Evolutionary conservation across 257 asterid species (phyloP).

Genomic region (Capsicum rhomboideum): DNA sequence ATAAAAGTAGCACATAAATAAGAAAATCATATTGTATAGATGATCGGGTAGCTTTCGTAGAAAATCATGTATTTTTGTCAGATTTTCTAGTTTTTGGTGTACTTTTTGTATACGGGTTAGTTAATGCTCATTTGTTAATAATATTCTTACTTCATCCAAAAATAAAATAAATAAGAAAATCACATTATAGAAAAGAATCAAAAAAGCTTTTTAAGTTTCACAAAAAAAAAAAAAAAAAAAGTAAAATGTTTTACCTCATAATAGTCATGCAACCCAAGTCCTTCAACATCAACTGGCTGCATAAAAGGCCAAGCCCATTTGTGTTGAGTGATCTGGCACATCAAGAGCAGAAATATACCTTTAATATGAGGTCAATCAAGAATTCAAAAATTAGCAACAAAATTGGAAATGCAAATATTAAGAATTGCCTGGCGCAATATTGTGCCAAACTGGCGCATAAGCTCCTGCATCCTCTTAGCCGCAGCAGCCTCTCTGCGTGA

Average conservation of each 20-base stretch:
- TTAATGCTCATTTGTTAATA: no score
- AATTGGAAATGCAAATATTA: not conserved
- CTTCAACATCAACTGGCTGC: conserved; percentile 98
- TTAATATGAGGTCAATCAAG: not conserved
- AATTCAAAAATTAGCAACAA: not conserved
- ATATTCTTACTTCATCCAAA: no score
- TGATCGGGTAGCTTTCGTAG: no score
- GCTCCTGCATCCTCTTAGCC: conserved; percentile 95
- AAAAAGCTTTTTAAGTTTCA: not conserved
- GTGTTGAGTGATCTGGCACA: conserved; percentile 80
- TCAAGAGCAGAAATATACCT: conserved; percentile 4
- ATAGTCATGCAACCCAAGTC: conserved; percentile 85
- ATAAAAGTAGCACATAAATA: not conserved
- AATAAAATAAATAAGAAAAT: no score
- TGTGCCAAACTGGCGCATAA: conserved; percentile 90
- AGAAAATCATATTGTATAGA: not conserved
- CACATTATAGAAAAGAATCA: not conserved
- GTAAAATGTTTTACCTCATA: conserved; percentile 43
- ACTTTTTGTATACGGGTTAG: no score
- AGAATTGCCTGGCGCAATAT: conserved; percentile 71
- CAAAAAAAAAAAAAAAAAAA: not conserved
- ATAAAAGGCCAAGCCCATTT: conserved; percentile 96
- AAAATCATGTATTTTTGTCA: no score
- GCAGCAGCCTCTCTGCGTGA: conserved; percentile 87
- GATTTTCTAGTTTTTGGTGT: no score